These are phyloP conservation scores for Astrothelium macrocarpum DNA, from an alignment of 495 filamentous ascomycete species.

Conservation along the genomic window DNA sequence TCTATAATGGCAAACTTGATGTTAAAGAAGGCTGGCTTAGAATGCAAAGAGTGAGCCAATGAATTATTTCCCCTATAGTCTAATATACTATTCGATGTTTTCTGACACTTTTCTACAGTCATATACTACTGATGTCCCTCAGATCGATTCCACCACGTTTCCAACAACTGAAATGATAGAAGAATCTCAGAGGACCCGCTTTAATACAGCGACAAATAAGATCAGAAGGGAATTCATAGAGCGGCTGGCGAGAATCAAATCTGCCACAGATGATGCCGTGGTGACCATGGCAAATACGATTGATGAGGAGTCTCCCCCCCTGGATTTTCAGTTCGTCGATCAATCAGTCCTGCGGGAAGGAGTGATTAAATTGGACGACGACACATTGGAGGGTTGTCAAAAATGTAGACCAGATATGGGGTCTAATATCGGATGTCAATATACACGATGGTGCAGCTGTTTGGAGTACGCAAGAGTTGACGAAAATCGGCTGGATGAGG, in stretches of 20 bases:
- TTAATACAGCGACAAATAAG: slow-evolving; percentile 13
- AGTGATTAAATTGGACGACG: slow-evolving; percentile 23
- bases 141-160: slow-evolving; percentile 19
- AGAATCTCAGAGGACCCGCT: slow-evolving; percentile 14
- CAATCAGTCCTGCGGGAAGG: slow-evolving; percentile 26
- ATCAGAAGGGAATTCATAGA: slow-evolving; percentile 25
- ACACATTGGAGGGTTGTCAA: slow-evolving; percentile 25
- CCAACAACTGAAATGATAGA: slow-evolving; percentile 27
- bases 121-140: background rate
- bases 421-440: slow-evolving; percentile 31
- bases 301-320: slow-evolving; percentile 28
- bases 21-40: slow-evolving; percentile 22
- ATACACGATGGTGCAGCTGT: slow-evolving; percentile 29
- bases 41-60: slow-evolving; percentile 17
- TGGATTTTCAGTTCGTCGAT: slow-evolving; percentile 30
- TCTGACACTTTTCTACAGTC: slow-evolving; percentile 10
- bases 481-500: slow-evolving; percentile 16
- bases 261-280: background rate
- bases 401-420: slow-evolving; percentile 33
- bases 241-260: slow-evolving; percentile 18
- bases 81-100: background rate
- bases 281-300: slow-evolving; percentile 22
- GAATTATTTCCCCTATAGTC: background rate
- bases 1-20: slow-evolving; percentile 29
- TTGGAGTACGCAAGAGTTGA: slow-evolving; percentile 34